phyloP scores from a whole-genome alignment of 805 yeast genomes.

The Pichia exigua region DNA sequence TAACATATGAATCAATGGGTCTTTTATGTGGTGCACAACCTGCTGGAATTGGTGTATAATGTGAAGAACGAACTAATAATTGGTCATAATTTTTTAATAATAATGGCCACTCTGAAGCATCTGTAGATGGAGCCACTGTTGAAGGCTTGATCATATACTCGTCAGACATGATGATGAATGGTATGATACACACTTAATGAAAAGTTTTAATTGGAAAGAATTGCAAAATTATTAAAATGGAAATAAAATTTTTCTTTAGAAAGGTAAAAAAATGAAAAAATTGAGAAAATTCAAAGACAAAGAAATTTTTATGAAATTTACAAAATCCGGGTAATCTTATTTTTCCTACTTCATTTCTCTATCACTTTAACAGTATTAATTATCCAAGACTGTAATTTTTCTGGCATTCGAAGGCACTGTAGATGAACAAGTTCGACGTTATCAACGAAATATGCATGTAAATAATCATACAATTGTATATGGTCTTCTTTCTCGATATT shows the following conservation, averaged over 20 bases:
- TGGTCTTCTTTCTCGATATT: not conserved
- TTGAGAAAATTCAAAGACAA: not conserved
- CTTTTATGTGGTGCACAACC: slow-evolving; percentile 94
- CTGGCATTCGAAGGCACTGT: not conserved
- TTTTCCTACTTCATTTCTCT: not conserved
- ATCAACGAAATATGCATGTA: not conserved
- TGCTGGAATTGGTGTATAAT: slow-evolving; percentile 94
- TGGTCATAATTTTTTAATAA: slow-evolving; percentile 90
- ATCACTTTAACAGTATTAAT: not conserved
- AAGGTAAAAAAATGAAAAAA: not conserved
- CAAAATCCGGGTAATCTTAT: not conserved
- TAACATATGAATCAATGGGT: slow-evolving; percentile 81
- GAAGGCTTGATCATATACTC: slow-evolving; percentile 80
- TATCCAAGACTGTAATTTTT: not conserved
- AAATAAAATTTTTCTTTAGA: not conserved
- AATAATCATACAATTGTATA: not conserved
- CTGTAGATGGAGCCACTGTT: slow-evolving; percentile 64
- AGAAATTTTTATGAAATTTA: not conserved
- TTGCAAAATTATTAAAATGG: not conserved
- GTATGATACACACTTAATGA: not conserved
- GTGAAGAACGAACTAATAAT: slow-evolving; percentile 89
- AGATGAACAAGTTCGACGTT: not conserved
- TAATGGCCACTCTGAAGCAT: slow-evolving; percentile 94
- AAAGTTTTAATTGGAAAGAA: not conserved
- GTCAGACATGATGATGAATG: slow-evolving; percentile 24